A percentile compares a stretch with the other conserved stretches of the same genome.
These are phyloP conservation scores for Seminavis robusta DNA, from an alignment of 108 stramenopile genomes.

Conservation along the genomic window DNA sequence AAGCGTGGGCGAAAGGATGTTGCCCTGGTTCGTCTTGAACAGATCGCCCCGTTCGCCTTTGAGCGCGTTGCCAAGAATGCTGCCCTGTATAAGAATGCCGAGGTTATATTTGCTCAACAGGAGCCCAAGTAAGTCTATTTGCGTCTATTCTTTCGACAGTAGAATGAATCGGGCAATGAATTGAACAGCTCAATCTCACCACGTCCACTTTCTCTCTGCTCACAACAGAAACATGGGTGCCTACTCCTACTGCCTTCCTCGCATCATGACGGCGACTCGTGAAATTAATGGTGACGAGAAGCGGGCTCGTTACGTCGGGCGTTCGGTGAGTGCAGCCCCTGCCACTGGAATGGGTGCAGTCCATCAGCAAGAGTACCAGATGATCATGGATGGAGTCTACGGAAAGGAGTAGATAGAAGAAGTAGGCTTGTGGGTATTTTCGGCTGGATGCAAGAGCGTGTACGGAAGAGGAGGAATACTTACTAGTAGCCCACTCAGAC, in stretches of 20 bases:
- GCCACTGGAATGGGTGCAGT: conserved; percentile 93
- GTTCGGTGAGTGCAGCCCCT: conserved; percentile 90
- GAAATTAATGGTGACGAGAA: conserved; percentile 89
- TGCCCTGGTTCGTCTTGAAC: conserved; percentile 95
- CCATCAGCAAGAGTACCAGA: conserved; percentile 81
- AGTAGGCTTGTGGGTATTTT: too few species aligned
- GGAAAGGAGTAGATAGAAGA: too few species aligned
- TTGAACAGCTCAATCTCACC: too few species aligned
- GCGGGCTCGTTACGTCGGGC: conserved; percentile 91
- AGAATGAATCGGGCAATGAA: not conserved
- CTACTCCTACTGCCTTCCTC: conserved; percentile 84
- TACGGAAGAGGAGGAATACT: too few species aligned
- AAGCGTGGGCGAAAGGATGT: conserved; percentile 79
- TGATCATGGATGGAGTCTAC: conserved; percentile 86
- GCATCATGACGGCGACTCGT: conserved; percentile 94
- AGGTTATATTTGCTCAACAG: conserved; percentile 95
- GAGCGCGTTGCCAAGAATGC: conserved; percentile 85
- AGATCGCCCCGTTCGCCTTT: conserved; percentile 98
- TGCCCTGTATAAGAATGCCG: conserved; percentile 85
- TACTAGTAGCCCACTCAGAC: too few species aligned
- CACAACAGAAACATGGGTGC: conserved; percentile 95
- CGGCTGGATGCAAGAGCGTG: too few species aligned
- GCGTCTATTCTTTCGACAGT: not conserved
- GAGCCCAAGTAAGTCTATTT: conserved; percentile 73
- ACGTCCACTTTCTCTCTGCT: not conserved